A percentile compares a stretch with the other conserved stretches of the same genome.
Conservation (phyloP, 2,329 filamentous ascomycete species). For the Sclerotinia spermophila region DNA sequence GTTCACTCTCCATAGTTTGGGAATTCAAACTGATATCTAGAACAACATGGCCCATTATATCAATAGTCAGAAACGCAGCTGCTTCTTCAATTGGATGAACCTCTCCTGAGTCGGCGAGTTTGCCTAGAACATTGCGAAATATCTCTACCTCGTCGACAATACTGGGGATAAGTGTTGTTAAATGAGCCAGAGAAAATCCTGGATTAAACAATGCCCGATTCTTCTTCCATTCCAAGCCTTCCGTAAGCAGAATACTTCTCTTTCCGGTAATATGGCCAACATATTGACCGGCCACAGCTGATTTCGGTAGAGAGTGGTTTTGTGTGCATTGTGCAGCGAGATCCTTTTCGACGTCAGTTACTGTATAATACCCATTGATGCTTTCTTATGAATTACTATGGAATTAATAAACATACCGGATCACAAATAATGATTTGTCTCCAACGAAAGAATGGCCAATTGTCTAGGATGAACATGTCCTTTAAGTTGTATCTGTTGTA, state of each 20-base stretch:
- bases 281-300: not conserved
- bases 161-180: constrained; percentile 23
- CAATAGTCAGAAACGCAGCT: constrained; percentile 27
- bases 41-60: constrained; percentile 27
- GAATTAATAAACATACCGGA: not conserved
- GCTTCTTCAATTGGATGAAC: constrained; percentile 26
- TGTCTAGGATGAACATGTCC: constrained; percentile 14
- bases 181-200: constrained; percentile 27
- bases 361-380: not conserved
- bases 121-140: constrained; percentile 20
- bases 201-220: constrained; percentile 29
- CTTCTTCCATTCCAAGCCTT: constrained; percentile 30
- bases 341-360: not conserved
- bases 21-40: constrained; percentile 24
- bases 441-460: constrained; percentile 16
- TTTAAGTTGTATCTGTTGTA: constrained; percentile 10
- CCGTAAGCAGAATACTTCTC: constrained; percentile 24
- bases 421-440: constrained; percentile 18
- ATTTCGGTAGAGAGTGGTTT: constrained; percentile 12
- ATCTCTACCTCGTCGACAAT: constrained; percentile 27
- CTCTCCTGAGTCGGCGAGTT: constrained; percentile 24
- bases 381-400: not conserved
- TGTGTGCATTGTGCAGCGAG: constrained; percentile 18
- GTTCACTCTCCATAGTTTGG: constrained; percentile 24
- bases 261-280: constrained; percentile 20